Evolutionary conservation across 345 rosid species (phyloP), one percentile per base, ranked within the genome.

Genomic region (Nephelium lappaceum): DNA sequence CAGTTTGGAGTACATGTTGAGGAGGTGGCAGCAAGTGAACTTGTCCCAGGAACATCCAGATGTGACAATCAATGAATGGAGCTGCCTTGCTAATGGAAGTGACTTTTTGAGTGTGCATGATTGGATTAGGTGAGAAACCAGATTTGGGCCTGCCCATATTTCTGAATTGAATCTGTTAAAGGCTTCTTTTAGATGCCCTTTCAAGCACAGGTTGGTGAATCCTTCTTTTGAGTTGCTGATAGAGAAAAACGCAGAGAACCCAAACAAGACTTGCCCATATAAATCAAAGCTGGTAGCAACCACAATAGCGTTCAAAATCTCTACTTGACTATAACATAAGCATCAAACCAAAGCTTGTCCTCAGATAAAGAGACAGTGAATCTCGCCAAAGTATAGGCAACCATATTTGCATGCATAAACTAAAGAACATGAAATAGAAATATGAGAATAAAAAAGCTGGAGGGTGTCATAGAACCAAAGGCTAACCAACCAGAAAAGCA

Each of bases 1-100:
- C 42, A 86, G 72, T 78, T 95, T 93, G 73, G 83, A 88, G 85
- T 91, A 95, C 86, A 93, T 81, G 73, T 87, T 95, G 71, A 93
- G 83, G 47, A 93, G 86, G 77, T 95, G 96, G 64, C 93, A 92
- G 73, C 86, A 78, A 15, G 90, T 78, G 79, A 93, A 95, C 81
- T 87, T 88, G 82, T 91, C 87, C 9, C 75, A 76, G 21, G 86
- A 87, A 82, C 86, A 87, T 70, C 99, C 99, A 19, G 93, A 89
- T 64, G 90, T 86, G 72, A 92, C 72, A 12, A 88, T 83, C 76
- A 91, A 84, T 47, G 86, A 86, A 75, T 93, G 99, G 2, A 95
- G 88, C 87, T 95, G 93, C 72, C 84, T 89, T 6, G 87, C 95
- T 0, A 82, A 31, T 6, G 72, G 69, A 15, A 84, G 72, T 0